Evolutionary conservation across 164 flowering plant species (phyloP), one percentile per base, ranked within the genome.

Genomic region (Chimonanthus praecox): DNA sequence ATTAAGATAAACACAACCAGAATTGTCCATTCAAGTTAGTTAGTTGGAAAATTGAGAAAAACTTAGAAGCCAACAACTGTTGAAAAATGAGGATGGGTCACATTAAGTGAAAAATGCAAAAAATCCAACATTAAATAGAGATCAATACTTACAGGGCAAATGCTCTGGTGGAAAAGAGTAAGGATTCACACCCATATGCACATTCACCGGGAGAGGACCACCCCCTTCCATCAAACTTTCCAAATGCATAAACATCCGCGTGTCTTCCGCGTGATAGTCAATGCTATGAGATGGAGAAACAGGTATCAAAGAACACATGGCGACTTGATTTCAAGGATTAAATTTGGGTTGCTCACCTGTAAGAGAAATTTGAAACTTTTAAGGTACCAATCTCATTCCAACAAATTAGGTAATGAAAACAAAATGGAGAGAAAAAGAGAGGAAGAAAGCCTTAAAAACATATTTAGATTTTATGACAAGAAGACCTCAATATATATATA

Each of bases 71-170:
- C 61, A 11, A 74, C 49, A 71, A 44, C 13, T 62, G 21, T 71
- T n/a, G 15, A 15, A 61, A 21, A 33, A 21, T 49, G 43, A 33
- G 33, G 33, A 33, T 33, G 33, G 33, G 2, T 3, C 4, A 71
- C 21, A 13, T 21, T 11, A 3, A 44, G 3, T 64, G 21, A 7
- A 50, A 11, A 6, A 7, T 47, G 51, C 6, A 18, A 75, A 47
- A 3, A 13, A 43, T 44, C 6, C 62, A 69, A 49, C 6, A 72
- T 47, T 18, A 71, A 47, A 60, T 9, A 58, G 11, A 70, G 33
- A 68, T 16, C 18, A 20, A 76, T 9, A 72, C 76, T 75, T 75
- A 88, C 92, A 82, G 47, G 85, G 84, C 72, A 87, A 83, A 70
- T 78, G 49, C 63, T 70, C 48, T 15, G 90, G 90, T 9, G 2